A percentile compares a stretch with the other conserved stretches of the same genome.
phyloP scores from a whole-genome alignment of 2,329 filamentous ascomycete species.

The Fusarium subtropicale region DNA sequence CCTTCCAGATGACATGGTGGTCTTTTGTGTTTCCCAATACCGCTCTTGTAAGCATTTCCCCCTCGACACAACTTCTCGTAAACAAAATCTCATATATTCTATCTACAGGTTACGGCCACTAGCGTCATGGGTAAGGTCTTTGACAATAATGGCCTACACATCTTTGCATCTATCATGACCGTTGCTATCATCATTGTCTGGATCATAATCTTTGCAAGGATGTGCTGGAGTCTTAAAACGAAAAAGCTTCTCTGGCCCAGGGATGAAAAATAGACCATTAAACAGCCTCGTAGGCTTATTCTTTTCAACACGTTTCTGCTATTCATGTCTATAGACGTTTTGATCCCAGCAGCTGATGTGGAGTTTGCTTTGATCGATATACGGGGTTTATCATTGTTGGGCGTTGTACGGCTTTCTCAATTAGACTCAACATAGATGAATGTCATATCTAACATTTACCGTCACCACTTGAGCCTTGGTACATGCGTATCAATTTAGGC shows the following conservation, averaged over 20 bases:
- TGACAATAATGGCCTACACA: constrained; percentile 67
- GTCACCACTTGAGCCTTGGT: neutral
- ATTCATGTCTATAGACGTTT: neutral
- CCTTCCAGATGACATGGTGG: constrained; percentile 88
- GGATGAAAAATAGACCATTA: constrained; percentile 53
- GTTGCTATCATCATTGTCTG: constrained; percentile 74
- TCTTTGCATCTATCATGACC: constrained; percentile 76
- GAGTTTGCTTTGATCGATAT: neutral
- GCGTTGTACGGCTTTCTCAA: neutral
- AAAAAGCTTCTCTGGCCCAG: constrained; percentile 83
- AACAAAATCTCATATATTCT: neutral
- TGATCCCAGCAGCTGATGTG: neutral
- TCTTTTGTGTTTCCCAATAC: constrained; percentile 87
- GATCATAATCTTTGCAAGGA: constrained; percentile 74
- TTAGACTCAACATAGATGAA: neutral
- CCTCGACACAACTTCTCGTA: neutral
- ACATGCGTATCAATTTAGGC: neutral
- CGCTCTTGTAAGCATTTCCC: constrained; percentile 61
- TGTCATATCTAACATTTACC: neutral
- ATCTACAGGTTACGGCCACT: constrained; percentile 71
- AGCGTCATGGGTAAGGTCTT: constrained; percentile 75
- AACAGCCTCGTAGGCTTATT: neutral
- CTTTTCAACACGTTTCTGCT: neutral
- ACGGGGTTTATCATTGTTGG: neutral
- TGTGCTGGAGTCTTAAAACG: constrained; percentile 74